These are phyloP conservation scores for Medicago ruthenica DNA, from an alignment of 306 rosid genomes.

Conservation along the genomic window DNA sequence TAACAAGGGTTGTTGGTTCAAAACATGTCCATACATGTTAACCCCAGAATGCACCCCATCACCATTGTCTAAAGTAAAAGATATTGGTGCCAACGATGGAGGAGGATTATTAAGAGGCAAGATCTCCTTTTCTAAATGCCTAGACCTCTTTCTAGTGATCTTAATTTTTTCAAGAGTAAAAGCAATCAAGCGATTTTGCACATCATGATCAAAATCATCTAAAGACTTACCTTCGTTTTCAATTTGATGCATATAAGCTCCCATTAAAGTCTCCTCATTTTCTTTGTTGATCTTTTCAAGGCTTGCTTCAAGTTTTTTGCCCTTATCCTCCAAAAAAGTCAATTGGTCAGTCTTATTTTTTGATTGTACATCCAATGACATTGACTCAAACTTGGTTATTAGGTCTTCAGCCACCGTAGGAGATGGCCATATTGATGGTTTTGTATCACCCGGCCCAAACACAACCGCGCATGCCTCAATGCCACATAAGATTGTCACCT, in stretches of 20 bases:
- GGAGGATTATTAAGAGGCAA: too few species aligned
- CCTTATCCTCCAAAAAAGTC: background rate
- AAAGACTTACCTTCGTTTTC: constrained; percentile 13
- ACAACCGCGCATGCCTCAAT: constrained; percentile 2
- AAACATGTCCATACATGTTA: too few species aligned
- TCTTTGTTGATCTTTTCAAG: background rate
- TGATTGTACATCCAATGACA: background rate
- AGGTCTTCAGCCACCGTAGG: background rate
- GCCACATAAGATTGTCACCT: constrained; percentile 14
- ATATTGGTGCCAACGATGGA: too few species aligned
- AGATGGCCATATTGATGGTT: constrained; percentile 37
- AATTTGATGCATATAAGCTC: constrained; percentile 10
- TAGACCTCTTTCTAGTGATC: background rate
- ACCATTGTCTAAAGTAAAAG: too few species aligned
- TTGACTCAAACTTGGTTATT: background rate
- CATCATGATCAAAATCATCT: background rate
- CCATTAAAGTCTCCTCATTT: constrained; percentile 9
- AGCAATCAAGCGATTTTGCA: background rate
- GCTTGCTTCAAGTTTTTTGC: background rate
- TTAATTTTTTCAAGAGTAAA: constrained; percentile 3
- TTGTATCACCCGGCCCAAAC: background rate
- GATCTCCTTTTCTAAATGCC: background rate
- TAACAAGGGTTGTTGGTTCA: too few species aligned
- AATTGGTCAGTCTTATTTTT: background rate
- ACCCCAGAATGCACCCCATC: too few species aligned